These are phyloP conservation scores for Candida nanaspora DNA, from an alignment of 805 yeast species.

Conservation along the genomic window DNA sequence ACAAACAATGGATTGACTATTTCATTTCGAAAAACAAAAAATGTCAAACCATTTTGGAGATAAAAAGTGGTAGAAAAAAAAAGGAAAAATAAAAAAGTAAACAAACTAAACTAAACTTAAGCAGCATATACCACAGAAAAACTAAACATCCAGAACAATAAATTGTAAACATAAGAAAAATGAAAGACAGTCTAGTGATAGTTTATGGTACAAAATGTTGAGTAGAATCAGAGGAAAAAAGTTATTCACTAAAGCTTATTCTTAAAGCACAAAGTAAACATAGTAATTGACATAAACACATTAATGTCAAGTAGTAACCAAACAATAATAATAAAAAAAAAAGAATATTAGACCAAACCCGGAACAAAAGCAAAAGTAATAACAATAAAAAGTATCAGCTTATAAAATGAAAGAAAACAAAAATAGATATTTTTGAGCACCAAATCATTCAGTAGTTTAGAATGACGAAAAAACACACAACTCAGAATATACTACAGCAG, in stretches of 20 bases:
- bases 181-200: background rate
- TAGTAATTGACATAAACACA: background rate
- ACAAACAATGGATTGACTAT: background rate
- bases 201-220: background rate
- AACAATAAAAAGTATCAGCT: background rate
- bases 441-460: too few species aligned
- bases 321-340: background rate
- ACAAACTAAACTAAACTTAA: too few species aligned
- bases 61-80: background rate
- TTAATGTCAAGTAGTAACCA: background rate
- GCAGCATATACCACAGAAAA: too few species aligned
- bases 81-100: background rate
- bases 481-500: too few species aligned
- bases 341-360: conserved; percentile 1
- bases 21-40: background rate
- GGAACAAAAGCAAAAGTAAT: background rate
- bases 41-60: background rate
- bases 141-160: background rate
- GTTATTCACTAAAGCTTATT: background rate
- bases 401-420: background rate
- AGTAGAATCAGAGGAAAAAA: background rate
- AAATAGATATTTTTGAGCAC: background rate
- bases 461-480: too few species aligned
- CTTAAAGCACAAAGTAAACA: background rate
- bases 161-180: background rate